These are phyloP conservation scores for Fusarium chlamydosporum DNA, from an alignment of 2,329 filamentous ascomycete species.

Conservation along the genomic window DNA sequence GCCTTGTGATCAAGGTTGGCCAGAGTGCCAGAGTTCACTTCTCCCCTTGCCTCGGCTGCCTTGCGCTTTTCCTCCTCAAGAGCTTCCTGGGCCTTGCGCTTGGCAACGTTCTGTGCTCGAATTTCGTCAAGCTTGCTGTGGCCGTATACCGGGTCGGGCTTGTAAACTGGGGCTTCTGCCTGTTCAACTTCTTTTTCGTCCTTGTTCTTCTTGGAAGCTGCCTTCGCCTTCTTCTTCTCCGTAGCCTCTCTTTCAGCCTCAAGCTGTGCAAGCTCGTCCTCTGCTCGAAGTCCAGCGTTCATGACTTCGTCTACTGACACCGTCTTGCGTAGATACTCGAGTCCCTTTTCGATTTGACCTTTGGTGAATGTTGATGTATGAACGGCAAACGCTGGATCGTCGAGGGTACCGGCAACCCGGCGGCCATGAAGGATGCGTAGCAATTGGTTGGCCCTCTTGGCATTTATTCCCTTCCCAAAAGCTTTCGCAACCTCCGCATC, in stretches of 20 bases:
- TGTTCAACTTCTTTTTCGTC: constrained; percentile 32
- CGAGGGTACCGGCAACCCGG: constrained; percentile 73
- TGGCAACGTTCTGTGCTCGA: constrained; percentile 66
- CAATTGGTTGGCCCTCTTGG: constrained; percentile 65
- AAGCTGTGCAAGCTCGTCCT: constrained; percentile 71
- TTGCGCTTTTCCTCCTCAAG: constrained; percentile 60
- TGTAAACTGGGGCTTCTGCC: constrained; percentile 45
- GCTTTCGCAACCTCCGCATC: constrained; percentile 62
- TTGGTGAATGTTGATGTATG: constrained; percentile 63
- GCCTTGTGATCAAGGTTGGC: constrained; percentile 57
- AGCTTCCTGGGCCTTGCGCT: constrained; percentile 63
- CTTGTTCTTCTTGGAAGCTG: constrained; percentile 44
- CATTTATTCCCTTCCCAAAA: constrained; percentile 65
- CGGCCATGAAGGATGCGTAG: constrained; percentile 73
- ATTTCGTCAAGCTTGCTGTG: constrained; percentile 70
- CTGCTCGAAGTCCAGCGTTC: constrained; percentile 72
- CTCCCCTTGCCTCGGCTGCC: constrained; percentile 59
- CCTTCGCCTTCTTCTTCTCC: constrained; percentile 42
- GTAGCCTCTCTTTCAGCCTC: constrained; percentile 57
- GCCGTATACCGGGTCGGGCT: constrained; percentile 69
- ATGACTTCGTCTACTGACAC: constrained; percentile 71
- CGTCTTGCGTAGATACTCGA: constrained; percentile 69
- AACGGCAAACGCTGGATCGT: constrained; percentile 67
- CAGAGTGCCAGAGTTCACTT: constrained; percentile 57
- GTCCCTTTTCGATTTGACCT: constrained; percentile 61